Base-by-base conservation (phyloP, 306 rosid species). In the Rosa multiflora region DNA sequence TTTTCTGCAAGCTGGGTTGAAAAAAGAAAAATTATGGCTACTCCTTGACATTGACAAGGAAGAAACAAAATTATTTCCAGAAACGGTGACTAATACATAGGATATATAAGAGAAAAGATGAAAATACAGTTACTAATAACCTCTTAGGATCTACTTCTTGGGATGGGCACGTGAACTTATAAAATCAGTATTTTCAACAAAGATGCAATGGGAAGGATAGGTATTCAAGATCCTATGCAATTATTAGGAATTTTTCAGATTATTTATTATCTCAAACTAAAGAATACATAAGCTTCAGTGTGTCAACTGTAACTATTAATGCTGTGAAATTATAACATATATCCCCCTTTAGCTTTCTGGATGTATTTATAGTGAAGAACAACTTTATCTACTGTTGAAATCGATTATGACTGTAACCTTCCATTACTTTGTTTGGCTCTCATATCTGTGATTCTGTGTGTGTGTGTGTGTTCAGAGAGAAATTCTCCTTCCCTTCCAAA, bases 1-100 rank as follows among this genome's bases (percentile, higher is more conserved):
- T 88, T 89, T 84, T 86, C 94, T 47, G 97, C 97, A 78, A 91
- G 88, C 97, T 91, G 82, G 66, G 58, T 42, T 23, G 5, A 37
- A 49, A 76, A 67, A 40, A 44, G 18, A 78, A 83, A 79, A 67
- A 43, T 52, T 40, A 39, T 8, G 32, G 29, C 44, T 35, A 32
- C 47, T n/a, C 49, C 39, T 55, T 37, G 13, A 10, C 32, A 21
- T 32, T 43, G 18, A 74, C 21, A 59, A 23, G 78, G 78, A 42
- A 56, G 9, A 56, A 58, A 3, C 46, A 15, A 10, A 23, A 42
- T 4, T 21, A 42, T 74, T 74, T 3, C 32, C 21, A 56, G 46
- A 53, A 58, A n/a, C 3, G 1, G 44, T 10, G 42, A 74, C 26
- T 42, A 55, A 74, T 14, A 42, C 10, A 42, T 1, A 26, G 6